A percentile compares a stretch with the other conserved stretches of the same genome.
phyloP scores from a whole-genome alignment of 495 filamentous ascomycete genomes.

The Aspergillus hancockii region DNA sequence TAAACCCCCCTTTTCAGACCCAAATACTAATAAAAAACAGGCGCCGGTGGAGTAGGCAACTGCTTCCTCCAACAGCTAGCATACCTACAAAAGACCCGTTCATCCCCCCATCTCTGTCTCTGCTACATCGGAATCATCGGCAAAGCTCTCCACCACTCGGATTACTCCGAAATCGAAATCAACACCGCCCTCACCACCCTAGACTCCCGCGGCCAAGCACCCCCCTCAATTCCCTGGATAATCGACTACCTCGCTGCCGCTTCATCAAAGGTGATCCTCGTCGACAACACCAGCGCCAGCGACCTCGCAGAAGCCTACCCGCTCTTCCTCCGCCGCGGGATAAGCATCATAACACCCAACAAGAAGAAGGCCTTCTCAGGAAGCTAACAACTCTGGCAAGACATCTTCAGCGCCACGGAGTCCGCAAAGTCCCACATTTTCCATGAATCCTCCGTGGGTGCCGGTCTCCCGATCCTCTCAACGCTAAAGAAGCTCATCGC shows the following conservation, averaged over 20 bases:
- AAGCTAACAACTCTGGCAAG: constrained; percentile 71
- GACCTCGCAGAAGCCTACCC: constrained; percentile 79
- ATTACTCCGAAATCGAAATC: too few relatives aligned
- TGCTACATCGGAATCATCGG: too few relatives aligned
- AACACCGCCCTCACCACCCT: too few relatives aligned
- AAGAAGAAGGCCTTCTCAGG: constrained; percentile 97
- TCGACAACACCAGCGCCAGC: constrained; percentile 92
- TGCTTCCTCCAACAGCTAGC: too few relatives aligned
- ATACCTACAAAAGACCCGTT: too few relatives aligned
- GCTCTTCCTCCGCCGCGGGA: constrained; percentile 69
- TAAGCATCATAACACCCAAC: constrained; percentile 92
- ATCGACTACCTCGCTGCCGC: constrained; percentile 67
- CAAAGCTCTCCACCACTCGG: too few relatives aligned
- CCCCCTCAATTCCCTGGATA: constrained; percentile 62
- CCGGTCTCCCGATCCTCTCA: constrained; percentile 86
- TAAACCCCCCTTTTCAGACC: too few relatives aligned
- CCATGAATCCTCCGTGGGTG: constrained; percentile 91
- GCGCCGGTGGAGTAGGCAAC: too few relatives aligned
- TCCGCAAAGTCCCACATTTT: constrained; percentile 72
- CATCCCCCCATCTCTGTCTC: too few relatives aligned
- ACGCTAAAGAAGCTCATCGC: constrained; percentile 86
- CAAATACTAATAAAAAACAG: too few relatives aligned
- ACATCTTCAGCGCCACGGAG: constrained; percentile 69
- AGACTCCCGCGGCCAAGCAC: too few relatives aligned
- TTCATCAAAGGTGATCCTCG: constrained; percentile 71